Conservation (phyloP, 331 rosid genomes). For the Malus hybrid region DNA sequence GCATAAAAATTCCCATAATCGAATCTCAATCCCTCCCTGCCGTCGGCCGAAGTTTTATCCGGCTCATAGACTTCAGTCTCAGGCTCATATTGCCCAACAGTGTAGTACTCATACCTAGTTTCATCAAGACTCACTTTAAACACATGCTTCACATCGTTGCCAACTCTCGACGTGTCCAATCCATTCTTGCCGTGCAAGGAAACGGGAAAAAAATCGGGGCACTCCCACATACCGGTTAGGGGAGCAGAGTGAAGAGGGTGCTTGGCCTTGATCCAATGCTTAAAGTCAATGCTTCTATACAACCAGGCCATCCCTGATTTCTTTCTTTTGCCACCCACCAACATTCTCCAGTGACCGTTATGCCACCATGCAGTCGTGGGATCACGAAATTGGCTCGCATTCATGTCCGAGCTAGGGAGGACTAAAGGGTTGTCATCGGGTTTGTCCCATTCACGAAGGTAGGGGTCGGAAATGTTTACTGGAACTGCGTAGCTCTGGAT, state of each 20-base stretch:
- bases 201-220: conserved; percentile 83
- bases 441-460: conserved; percentile 28
- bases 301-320: conserved; percentile 52
- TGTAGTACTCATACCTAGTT: conserved; percentile 75
- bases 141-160: conserved; percentile 42
- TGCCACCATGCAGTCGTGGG: conserved; percentile 40
- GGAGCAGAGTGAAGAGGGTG: conserved; percentile 60
- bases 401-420: background rate
- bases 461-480: conserved; percentile 25
- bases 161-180: conserved; percentile 35
- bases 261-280: conserved; percentile 46
- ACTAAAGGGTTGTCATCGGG: conserved; percentile 27
- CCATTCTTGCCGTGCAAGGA: conserved; percentile 17
- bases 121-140: conserved; percentile 74
- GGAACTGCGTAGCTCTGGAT: conserved; percentile 42
- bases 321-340: conserved; percentile 53
- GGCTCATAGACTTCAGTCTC: conserved; percentile 44
- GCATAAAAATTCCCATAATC: conserved; percentile 94
- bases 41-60: conserved; percentile 41
- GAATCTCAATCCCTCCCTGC: conserved; percentile 73
- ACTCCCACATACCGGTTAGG: conserved; percentile 88
- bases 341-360: conserved; percentile 47
- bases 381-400: conserved; percentile 3
- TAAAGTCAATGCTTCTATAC: conserved; percentile 55
- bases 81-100: conserved; percentile 40